Conservation (phyloP, 768 basidiomycete genomes). For the Russula brevipes region DNA sequence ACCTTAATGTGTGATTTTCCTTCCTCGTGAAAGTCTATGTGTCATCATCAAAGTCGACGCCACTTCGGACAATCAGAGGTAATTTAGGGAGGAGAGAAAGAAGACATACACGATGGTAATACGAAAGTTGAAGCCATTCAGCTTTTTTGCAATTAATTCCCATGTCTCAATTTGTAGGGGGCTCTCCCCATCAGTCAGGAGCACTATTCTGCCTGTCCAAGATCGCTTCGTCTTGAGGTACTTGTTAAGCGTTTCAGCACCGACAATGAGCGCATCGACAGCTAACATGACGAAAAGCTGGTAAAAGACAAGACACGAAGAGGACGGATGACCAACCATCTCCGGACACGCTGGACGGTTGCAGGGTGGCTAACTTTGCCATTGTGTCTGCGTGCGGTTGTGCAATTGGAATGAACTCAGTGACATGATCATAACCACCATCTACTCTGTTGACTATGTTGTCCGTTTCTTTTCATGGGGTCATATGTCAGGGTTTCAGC, state of each 20-base stretch:
- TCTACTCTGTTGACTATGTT: slow-evolving; percentile 57
- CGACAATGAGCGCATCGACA: slow-evolving; percentile 84
- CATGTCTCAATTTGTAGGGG: slow-evolving; percentile 71
- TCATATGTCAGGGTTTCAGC: not conserved
- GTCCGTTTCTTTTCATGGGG: slow-evolving; percentile 46
- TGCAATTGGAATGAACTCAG: slow-evolving; percentile 62
- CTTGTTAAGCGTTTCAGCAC: slow-evolving; percentile 67
- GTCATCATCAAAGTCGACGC: slow-evolving; percentile 83
- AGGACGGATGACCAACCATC: slow-evolving; percentile 50
- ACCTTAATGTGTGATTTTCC: slow-evolving; percentile 75
- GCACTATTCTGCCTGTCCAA: slow-evolving; percentile 79
- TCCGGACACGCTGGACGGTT: slow-evolving; percentile 51
- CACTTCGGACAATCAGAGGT: slow-evolving; percentile 43
- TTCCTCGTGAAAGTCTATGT: slow-evolving; percentile 55
- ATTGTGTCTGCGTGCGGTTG: slow-evolving; percentile 64
- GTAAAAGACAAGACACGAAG: not conserved
- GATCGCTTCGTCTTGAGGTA: slow-evolving; percentile 67
- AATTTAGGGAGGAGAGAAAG: not conserved
- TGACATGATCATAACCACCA: slow-evolving; percentile 70
- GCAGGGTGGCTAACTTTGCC: slow-evolving; percentile 55
- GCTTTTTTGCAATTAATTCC: slow-evolving; percentile 60
- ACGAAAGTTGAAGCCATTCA: slow-evolving; percentile 52
- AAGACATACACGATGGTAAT: slow-evolving; percentile 66
- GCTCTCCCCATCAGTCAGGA: slow-evolving; percentile 83
- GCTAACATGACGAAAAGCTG: slow-evolving; percentile 40